phyloP scores from a whole-genome alignment of 2,329 filamentous ascomycete species.

The Atkinsonella hypoxylon region DNA sequence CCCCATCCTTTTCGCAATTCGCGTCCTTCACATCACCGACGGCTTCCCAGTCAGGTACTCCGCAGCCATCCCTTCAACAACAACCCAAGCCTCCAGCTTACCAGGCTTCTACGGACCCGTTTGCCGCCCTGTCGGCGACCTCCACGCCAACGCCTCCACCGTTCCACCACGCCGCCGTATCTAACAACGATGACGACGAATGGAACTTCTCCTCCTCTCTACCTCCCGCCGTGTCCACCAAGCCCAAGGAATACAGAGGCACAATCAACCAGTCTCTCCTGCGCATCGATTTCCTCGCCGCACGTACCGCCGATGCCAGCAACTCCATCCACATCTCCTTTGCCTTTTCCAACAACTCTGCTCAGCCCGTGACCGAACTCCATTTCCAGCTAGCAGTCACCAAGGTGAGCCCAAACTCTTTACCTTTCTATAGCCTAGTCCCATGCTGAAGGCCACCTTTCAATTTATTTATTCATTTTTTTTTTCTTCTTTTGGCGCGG shows the following conservation, averaged over 20 bases:
- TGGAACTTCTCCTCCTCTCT: slow-evolving; percentile 89
- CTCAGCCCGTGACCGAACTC: slow-evolving; percentile 60
- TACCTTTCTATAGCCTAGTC: no score
- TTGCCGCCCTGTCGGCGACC: slow-evolving; percentile 33
- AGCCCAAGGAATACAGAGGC: slow-evolving; percentile 50
- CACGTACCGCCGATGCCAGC: slow-evolving; percentile 39
- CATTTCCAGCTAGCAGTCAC: slow-evolving; percentile 90
- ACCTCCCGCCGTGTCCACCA: slow-evolving; percentile 42
- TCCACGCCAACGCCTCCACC: slow-evolving; percentile 15
- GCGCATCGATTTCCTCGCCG: slow-evolving; percentile 61
- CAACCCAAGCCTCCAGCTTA: slow-evolving; percentile 32
- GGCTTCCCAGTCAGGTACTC: slow-evolving; percentile 39
- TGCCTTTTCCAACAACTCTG: slow-evolving; percentile 72
- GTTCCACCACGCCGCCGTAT: slow-evolving; percentile 15
- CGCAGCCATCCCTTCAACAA: slow-evolving; percentile 36
- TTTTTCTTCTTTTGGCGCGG: no score
- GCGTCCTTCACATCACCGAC: slow-evolving; percentile 42
- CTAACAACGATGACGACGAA: slow-evolving; percentile 73
- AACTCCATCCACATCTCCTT: slow-evolving; percentile 59
- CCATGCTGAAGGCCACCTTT: no score
- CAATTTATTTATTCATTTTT: no score
- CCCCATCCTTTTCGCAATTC: slow-evolving; percentile 41
- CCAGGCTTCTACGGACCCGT: slow-evolving; percentile 35
- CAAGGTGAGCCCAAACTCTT: no score
- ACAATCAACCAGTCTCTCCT: slow-evolving; percentile 59